Conservation (phyloP, 2,329 filamentous ascomycete species). For the Diplodia corticola region DNA sequence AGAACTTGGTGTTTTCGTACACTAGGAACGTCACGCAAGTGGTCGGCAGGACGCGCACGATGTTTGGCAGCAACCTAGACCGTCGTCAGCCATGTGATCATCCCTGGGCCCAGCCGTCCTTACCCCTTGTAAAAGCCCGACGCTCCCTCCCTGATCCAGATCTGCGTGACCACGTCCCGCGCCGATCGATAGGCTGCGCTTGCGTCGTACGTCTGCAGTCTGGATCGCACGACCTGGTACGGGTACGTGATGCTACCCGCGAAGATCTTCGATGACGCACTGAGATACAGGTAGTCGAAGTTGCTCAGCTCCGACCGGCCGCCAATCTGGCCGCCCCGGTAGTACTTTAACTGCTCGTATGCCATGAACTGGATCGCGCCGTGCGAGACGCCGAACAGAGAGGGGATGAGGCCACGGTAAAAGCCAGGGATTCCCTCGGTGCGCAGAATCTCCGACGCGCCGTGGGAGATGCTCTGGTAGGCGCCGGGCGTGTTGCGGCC, state of each 20-base stretch:
- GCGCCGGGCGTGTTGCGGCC: conserved; percentile 73
- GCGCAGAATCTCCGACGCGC: conserved; percentile 64
- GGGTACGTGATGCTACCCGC: conserved; percentile 92
- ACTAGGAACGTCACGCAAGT: conserved; percentile 97
- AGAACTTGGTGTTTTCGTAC: conserved; percentile 87
- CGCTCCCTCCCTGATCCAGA: conserved; percentile 77
- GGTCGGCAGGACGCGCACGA: conserved; percentile 87
- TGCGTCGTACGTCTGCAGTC: conserved; percentile 87
- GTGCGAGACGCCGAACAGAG: conserved; percentile 83
- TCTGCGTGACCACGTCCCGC: conserved; percentile 68
- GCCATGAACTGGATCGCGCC: conserved; percentile 95
- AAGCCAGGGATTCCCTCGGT: conserved; percentile 78
- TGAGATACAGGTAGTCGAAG: conserved; percentile 77
- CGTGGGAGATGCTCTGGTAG: conserved; percentile 75
- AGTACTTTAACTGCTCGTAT: conserved; percentile 74
- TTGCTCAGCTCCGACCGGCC: conserved; percentile 56
- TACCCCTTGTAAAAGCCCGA: conserved; percentile 85
- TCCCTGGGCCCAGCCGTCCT: conserved; percentile 19
- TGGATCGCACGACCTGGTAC: conserved; percentile 86
- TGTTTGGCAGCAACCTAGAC: conserved; percentile 69
- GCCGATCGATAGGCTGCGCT: conserved; percentile 71
- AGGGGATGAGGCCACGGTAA: conserved; percentile 82
- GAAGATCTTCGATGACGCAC: conserved; percentile 78
- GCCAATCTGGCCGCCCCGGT: conserved; percentile 49
- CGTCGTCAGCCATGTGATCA: conserved; percentile 7